Evolutionary conservation across 805 yeast species (phyloP).

Genomic region (Clavispora asparagi): DNA sequence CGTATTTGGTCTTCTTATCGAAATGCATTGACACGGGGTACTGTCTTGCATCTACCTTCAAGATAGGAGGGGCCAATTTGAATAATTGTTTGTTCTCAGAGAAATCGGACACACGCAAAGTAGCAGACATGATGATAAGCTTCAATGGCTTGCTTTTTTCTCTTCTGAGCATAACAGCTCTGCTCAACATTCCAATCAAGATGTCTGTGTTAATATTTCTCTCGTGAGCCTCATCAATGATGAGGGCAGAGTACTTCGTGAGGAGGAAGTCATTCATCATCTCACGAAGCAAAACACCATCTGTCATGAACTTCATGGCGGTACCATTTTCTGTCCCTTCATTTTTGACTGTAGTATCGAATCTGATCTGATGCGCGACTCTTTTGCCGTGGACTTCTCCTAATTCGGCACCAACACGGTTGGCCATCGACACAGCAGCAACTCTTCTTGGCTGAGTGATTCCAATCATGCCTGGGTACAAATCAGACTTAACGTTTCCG

Average conservation of each 20-base stretch:
- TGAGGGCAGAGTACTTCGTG: constrained; percentile 74
- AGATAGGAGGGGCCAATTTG: constrained; percentile 71
- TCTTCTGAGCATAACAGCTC: constrained; percentile 70
- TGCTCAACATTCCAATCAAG: constrained; percentile 87
- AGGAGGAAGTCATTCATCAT: constrained; percentile 84
- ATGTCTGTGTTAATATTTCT: constrained; percentile 95
- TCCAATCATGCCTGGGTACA: constrained; percentile 86
- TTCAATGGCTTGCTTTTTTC: constrained; percentile 61
- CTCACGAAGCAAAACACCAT: constrained; percentile 89
- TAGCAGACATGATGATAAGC: constrained; percentile 93
- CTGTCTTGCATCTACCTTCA: constrained; percentile 89
- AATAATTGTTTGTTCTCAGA: constrained; percentile 75
- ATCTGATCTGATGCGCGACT: constrained; percentile 80
- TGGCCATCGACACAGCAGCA: constrained; percentile 89
- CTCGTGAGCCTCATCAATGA: constrained; percentile 98
- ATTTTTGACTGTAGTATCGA: constrained; percentile 60
- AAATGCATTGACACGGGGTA: constrained; percentile 91
- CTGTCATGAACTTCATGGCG: constrained; percentile 84
- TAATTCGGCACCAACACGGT: constrained; percentile 69
- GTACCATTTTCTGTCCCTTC: constrained; percentile 48
- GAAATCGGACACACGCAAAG: constrained; percentile 88
- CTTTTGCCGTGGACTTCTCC: constrained; percentile 58
- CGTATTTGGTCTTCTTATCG: constrained; percentile 68
- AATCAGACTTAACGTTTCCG: constrained; percentile 55
- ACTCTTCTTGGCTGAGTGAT: constrained; percentile 94